Base-by-base conservation (phyloP, 805 yeast genomes). In the Candida suzukii region DNA sequence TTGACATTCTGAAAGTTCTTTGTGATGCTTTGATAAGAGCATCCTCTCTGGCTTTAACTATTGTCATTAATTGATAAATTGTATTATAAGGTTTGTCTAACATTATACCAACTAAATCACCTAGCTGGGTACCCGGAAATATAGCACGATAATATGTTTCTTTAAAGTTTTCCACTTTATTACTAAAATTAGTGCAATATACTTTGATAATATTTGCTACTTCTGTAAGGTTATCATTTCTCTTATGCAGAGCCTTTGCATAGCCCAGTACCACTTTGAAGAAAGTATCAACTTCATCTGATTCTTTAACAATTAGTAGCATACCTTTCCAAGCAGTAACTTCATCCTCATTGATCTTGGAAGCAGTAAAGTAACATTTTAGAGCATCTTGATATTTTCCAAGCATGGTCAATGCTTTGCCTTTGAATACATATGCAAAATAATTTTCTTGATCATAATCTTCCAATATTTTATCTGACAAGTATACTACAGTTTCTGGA, bases 311-410 rank as follows among this genome's bases (percentile, higher is more conserved):
- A 0, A 77, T 58, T 37, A 75, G 71, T 44, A 78, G 61, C 44
- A 81, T 68, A 1, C 98, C 98, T 53, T 85, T 87, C 95, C 93
- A 90, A 0, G 88, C 95, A 21, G 74, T 57, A 2, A 78, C 47
- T 39, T 80, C 76, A 2, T 66, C 64, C 0, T 76, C 71, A 24
- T 77, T 73, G 1, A 79, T 39, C 6, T 56, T 50, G 3, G 76
- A 70, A 0, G 88, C 88, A 18, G 51, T 54, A 25, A 52, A 51
- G 50, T 80, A 82, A 11, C 71, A 57, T 21, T 46, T 47, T 12
- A 61, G 46, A 0, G 86, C 80, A 3, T 57, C 50, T 2, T 55
- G 52, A 4, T 56, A 43, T 6, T 73, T 60, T 13, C 65, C 56
- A 40, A 70, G 50, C 9, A 73, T 56, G 44, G 78, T 78, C 42